Evolutionary conservation across 352 stramenopile species (phyloP).

Genomic region (Phytophthora citricola): DNA sequence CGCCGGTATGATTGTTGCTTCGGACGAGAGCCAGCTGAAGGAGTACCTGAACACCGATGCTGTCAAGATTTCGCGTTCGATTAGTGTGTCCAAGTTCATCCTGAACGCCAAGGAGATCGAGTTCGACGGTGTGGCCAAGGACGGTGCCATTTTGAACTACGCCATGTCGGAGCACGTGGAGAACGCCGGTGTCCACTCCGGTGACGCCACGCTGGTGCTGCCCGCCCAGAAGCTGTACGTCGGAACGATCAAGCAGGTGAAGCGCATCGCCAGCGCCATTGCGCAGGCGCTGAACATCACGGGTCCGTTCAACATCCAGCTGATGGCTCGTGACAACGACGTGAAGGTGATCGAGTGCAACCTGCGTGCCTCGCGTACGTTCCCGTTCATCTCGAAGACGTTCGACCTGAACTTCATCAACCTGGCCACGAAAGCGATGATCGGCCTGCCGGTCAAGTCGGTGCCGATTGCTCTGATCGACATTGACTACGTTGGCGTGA

Average conservation of each 20-base stretch:
- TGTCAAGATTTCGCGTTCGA: slow-evolving; percentile 94
- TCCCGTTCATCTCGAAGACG: slow-evolving; percentile 99
- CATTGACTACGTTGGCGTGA: slow-evolving; percentile 94
- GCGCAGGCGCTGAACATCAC: slow-evolving; percentile 96
- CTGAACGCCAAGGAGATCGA: slow-evolving; percentile 98
- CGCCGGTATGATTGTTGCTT: slow-evolving; percentile 97
- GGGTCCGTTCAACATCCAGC: slow-evolving; percentile 99
- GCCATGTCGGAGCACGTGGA: slow-evolving; percentile 99
- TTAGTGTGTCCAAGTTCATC: slow-evolving; percentile 99
- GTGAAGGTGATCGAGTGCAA: slow-evolving; percentile 99
- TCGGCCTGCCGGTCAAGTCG: slow-evolving; percentile 89
- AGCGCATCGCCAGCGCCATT: slow-evolving; percentile 94
- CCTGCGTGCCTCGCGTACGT: slow-evolving; percentile 97
- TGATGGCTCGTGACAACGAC: slow-evolving; percentile 98
- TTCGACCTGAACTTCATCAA: slow-evolving; percentile 99
- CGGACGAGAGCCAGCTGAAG: slow-evolving; percentile 89
- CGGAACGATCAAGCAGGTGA: slow-evolving; percentile 97
- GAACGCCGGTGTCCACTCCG: slow-evolving; percentile 99
- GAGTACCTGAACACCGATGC: slow-evolving; percentile 71
- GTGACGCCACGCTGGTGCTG: slow-evolving; percentile 98
- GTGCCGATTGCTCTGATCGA: slow-evolving; percentile 97
- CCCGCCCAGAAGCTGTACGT: slow-evolving; percentile 98
- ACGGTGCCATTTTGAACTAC: slow-evolving; percentile 99
- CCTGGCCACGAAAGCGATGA: slow-evolving; percentile 95
- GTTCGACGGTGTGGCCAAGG: slow-evolving; percentile 97